phyloP scores from a whole-genome alignment of 108 stramenopile genomes.

The Halocafeteria seosinensis region DNA sequence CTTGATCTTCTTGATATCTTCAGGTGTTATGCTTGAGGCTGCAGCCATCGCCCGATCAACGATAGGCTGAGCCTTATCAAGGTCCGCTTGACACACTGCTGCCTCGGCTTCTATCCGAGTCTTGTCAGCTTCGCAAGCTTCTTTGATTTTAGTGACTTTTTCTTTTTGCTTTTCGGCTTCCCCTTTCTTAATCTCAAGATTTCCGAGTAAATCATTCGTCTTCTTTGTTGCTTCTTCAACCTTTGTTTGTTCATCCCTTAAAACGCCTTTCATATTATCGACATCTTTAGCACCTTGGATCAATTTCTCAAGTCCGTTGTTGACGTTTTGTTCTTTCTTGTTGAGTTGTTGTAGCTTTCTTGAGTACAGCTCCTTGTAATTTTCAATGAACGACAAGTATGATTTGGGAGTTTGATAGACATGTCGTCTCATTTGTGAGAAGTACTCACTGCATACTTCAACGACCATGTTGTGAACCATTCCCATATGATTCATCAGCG shows the following conservation, averaged over 20 bases:
- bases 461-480: slow-evolving; percentile 34
- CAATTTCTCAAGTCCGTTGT: slow-evolving; percentile 38
- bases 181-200: slow-evolving; percentile 28
- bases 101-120: slow-evolving; percentile 31
- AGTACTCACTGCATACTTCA: slow-evolving; percentile 37
- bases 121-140: slow-evolving; percentile 37
- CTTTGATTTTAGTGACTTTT: slow-evolving; percentile 33
- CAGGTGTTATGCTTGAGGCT: slow-evolving; percentile 29
- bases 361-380: slow-evolving; percentile 27
- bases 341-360: slow-evolving; percentile 20
- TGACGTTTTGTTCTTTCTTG: slow-evolving; percentile 26
- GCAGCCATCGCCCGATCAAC: slow-evolving; percentile 42
- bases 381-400: slow-evolving; percentile 27
- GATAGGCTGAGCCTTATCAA: slow-evolving; percentile 46
- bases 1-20: slow-evolving; percentile 42
- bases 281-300: slow-evolving; percentile 36
- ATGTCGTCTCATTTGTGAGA: slow-evolving; percentile 29
- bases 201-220: slow-evolving; percentile 34
- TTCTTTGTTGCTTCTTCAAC: slow-evolving; percentile 28
- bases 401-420: slow-evolving; percentile 49
- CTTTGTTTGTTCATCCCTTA: slow-evolving; percentile 40
- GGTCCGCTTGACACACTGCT: slow-evolving; percentile 32
- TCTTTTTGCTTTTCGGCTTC: slow-evolving; percentile 44
- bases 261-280: slow-evolving; percentile 40
- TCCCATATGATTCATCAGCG: slow-evolving; percentile 39